Evolutionary conservation across 2,329 filamentous ascomycete species (phyloP), one percentile per base, ranked within the genome.

Genomic region (Escovopsis sp.): DNA sequence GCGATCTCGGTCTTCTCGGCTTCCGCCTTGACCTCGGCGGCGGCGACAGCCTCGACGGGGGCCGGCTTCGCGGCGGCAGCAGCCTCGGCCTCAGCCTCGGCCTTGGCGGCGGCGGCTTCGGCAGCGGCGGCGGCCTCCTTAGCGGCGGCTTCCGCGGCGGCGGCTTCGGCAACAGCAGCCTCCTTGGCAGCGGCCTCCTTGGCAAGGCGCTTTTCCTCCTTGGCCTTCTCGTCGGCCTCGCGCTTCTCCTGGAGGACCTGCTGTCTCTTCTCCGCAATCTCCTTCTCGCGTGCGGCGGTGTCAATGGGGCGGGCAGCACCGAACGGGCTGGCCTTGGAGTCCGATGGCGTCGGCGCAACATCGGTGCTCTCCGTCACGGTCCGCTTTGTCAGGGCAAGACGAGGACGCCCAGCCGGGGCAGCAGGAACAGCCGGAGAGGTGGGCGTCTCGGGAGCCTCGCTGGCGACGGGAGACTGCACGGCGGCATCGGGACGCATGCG

Each of bases 261-360:
- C 55, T 83, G 70, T 50, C 83, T 75, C 72, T 86, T 94, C 66
- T 94, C 86, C 55, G 93, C 89, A 45, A 98, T 79, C 61, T 93
- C 81, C 54, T 80, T 82, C 67, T 96, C 89, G 51, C 85, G 80
- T 12, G 87, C 75, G 38, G 85, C 84, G 38, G 89, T 96, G 64
- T 98, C 88, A 53, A 96, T 94, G 43, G 91, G 91, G 48, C 83
- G 80, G 44, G 91, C 91, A 47, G 84, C 88, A 55, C 91, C 91
- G 59, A 98, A 98, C 35, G 87, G 87, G 62, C 82, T 96, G 26
- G 87, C 75, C 69, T 95, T 96, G 36, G 84, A 69, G 55, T 91
- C 82, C 28, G 65, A 58, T 15, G 67, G 53, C n/a, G 63, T 55
- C 23, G 78, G 59, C 32, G 65, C 50, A 9, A 64, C 55, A 47